phyloP scores from a whole-genome alignment of 2,329 filamentous ascomycete species.

The Pseudogymnoascus sp. region DNA sequence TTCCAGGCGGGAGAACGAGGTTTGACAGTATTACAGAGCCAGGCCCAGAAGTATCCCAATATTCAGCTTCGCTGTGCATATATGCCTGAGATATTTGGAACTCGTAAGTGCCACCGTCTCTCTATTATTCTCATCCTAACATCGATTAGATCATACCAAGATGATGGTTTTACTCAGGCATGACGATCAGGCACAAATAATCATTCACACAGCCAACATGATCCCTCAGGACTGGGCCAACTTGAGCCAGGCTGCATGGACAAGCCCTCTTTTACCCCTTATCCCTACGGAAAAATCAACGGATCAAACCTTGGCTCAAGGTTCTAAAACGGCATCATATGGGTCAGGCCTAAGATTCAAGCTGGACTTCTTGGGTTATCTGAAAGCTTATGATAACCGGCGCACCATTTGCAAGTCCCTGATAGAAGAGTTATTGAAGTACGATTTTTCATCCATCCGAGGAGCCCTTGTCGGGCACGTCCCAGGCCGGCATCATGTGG shows the following conservation, averaged over 20 bases:
- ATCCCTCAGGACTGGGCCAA: constrained; percentile 81
- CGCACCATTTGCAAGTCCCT: constrained; percentile 48
- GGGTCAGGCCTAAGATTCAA: constrained; percentile 70
- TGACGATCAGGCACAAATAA: constrained; percentile 67
- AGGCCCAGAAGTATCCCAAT: constrained; percentile 55
- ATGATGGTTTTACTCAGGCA: constrained; percentile 78
- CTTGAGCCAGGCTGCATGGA: constrained; percentile 80
- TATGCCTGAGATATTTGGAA: constrained; percentile 79
- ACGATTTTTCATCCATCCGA: constrained; percentile 63
- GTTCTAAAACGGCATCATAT: constrained; percentile 18
- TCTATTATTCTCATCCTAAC: background rate
- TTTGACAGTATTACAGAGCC: constrained; percentile 40
- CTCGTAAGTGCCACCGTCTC: constrained; percentile 53
- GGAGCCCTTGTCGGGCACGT: constrained; percentile 72
- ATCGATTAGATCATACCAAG: constrained; percentile 46
- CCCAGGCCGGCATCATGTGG: constrained; percentile 55
- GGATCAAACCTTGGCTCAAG: background rate
- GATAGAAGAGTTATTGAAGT: constrained; percentile 46
- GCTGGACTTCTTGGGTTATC: constrained; percentile 63
- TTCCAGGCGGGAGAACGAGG: background rate
- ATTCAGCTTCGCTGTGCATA: constrained; percentile 65
- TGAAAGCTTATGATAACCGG: constrained; percentile 58
- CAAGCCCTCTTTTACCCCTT: constrained; percentile 60
- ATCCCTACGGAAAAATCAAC: constrained; percentile 15
- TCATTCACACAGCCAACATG: constrained; percentile 90